phyloP scores from a whole-genome alignment of 1,139 yeast genomes.

The Geotrichum histeridarum region DNA sequence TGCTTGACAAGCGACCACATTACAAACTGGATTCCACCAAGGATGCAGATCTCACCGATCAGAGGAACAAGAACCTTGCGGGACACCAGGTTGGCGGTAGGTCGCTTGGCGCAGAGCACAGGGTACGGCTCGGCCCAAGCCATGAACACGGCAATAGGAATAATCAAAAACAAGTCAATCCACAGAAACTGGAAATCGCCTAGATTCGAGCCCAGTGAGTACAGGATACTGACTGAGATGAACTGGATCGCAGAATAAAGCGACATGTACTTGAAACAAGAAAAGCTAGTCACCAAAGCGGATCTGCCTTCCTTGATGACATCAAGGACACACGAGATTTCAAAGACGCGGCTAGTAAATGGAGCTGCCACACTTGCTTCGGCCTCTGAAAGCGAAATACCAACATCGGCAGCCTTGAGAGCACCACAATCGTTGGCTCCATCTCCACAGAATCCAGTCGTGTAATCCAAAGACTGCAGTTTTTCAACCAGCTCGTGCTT shows the following conservation, averaged over 20 bases:
- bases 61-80: slow-evolving; percentile 80
- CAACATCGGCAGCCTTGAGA: slow-evolving; percentile 93
- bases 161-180: slow-evolving; percentile 82
- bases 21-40: slow-evolving; percentile 58
- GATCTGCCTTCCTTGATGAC: slow-evolving; percentile 94
- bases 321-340: slow-evolving; percentile 85
- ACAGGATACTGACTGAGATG: slow-evolving; percentile 75
- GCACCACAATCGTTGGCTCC: slow-evolving; percentile 95
- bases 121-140: slow-evolving; percentile 88
- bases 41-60: slow-evolving; percentile 60
- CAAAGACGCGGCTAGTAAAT: slow-evolving; percentile 83
- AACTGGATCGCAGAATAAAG: slow-evolving; percentile 95
- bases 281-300: slow-evolving; percentile 89
- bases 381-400: slow-evolving; percentile 91
- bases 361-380: slow-evolving; percentile 99
- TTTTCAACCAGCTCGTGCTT: slow-evolving; percentile 92
- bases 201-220: slow-evolving; percentile 82
- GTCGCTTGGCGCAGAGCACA: slow-evolving; percentile 61
- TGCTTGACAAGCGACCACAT: slow-evolving; percentile 55
- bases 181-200: slow-evolving; percentile 97
- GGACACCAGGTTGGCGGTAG: slow-evolving; percentile 89
- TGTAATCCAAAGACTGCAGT: slow-evolving; percentile 75
- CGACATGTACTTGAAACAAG: slow-evolving; percentile 97
- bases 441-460: slow-evolving; percentile 97
- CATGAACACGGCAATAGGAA: slow-evolving; percentile 93